Conservation (phyloP, 306 rosid species). For the Hippophae rhamnoides region DNA sequence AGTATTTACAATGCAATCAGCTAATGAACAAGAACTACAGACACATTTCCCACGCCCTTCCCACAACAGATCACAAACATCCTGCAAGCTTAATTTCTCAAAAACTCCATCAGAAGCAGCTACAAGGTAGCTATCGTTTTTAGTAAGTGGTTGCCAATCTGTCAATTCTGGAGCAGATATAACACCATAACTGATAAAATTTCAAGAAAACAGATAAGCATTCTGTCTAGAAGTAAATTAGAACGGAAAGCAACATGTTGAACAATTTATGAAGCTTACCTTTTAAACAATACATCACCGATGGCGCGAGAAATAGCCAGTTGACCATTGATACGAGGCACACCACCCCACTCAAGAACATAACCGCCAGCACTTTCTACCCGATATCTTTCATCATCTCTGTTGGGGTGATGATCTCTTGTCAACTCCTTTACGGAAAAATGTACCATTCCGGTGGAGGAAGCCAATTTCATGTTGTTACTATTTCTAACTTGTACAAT, state of each 20-base stretch:
- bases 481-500: constrained; percentile 43
- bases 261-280: constrained; percentile 37
- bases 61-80: constrained; percentile 92
- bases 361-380: constrained; percentile 96
- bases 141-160: constrained; percentile 77
- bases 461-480: constrained; percentile 40
- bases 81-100: constrained; percentile 77
- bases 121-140: constrained; percentile 87
- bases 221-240: background rate
- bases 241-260: background rate
- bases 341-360: constrained; percentile 79
- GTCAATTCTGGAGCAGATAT: constrained; percentile 89
- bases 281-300: constrained; percentile 72
- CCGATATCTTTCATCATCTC: constrained; percentile 78
- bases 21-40: constrained; percentile 49
- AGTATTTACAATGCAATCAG: constrained; percentile 61
- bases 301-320: constrained; percentile 84
- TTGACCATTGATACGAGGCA: constrained; percentile 83
- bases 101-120: constrained; percentile 91
- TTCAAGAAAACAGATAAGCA: constrained; percentile 19
- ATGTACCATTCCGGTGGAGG: constrained; percentile 46
- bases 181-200: constrained; percentile 63
- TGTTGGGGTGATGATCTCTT: constrained; percentile 87
- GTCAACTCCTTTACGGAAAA: constrained; percentile 82
- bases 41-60: constrained; percentile 37